Evolutionary conservation across 1,284 basidiomycete species (phyloP), one percentile per base, ranked within the genome.

Genomic region (Pseudozyma thailandica): DNA sequence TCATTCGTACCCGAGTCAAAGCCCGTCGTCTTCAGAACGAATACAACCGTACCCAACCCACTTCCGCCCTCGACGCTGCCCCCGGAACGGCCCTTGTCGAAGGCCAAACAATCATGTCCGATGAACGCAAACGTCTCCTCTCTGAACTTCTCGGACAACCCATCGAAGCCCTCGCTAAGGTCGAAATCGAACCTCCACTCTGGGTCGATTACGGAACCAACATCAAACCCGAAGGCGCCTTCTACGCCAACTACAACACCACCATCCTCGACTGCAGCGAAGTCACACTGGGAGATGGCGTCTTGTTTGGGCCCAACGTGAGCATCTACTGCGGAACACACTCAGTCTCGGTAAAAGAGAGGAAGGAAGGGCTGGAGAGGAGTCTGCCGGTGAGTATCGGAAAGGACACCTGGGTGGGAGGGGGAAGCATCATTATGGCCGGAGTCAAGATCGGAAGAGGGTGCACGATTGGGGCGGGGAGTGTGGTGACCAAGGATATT

Each of bases 371-470:
- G 5, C 23, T 68, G 27, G 78, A 79, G 28, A 55, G 76, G 6
- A 74, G 72, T 41, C 42, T 78, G 20, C 74, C 78, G 12, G 68
- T 79, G 18, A 55, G 30, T 23, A 77, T 79, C 12, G 78, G 78
- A 0, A 45, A 27, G 16, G 63, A 79, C 45, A 60, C 60, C 8
- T 79, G 78, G 78, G 46, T 78, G 23, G 85, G 86, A 2, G 86
- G 85, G 0, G 82, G 81, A n/a, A 85, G 78, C 3, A 82, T 83
- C 30, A 82, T 87, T 42, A 73, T 84, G 28, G 82, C 84, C 0
- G 85, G 85, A 3, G 85, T 87, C 1, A 85, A 75, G 2, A 84
- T 87, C n/a, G 86, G 86, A 0, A 59, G 83, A 15, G 86, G 86
- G 0, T 71, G 64, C 4, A 85, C 85, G 2, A 78, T 87, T 7